Conservation (phyloP, 1,139 yeast species). For the Candida tetrigidarum region DNA sequence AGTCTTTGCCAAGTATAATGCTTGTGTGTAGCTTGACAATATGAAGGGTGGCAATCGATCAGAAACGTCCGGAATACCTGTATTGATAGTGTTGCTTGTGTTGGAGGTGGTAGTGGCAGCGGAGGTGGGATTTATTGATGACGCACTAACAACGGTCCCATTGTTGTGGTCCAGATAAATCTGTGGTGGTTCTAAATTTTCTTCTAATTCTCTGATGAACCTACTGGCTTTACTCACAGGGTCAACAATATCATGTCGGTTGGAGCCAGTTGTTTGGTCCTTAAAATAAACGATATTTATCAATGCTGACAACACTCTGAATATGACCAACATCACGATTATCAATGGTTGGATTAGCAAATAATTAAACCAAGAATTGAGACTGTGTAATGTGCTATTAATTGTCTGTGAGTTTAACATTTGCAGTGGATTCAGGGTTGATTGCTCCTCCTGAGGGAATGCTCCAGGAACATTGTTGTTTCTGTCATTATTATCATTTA, state of each 20-base stretch:
- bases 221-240: slow-evolving; percentile 40
- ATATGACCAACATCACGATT: slow-evolving; percentile 26
- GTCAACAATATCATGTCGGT: slow-evolving; percentile 19
- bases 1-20: slow-evolving; percentile 66
- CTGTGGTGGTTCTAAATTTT: slow-evolving; percentile 28
- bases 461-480: slow-evolving; percentile 11
- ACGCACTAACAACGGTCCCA: neutral
- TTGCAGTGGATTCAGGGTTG: slow-evolving; percentile 11
- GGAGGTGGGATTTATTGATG: too few relatives aligned
- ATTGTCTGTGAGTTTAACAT: slow-evolving; percentile 20
- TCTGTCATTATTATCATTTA: slow-evolving; percentile 5
- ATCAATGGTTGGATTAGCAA: slow-evolving; percentile 36
- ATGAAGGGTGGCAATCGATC: slow-evolving; percentile 50
- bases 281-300: slow-evolving; percentile 33
- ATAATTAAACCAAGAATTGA: slow-evolving; percentile 21
- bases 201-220: slow-evolving; percentile 41
- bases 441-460: slow-evolving; percentile 10
- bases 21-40: slow-evolving; percentile 79
- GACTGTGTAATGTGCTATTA: slow-evolving; percentile 5
- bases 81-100: too few relatives aligned
- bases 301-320: slow-evolving; percentile 29
- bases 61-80: neutral
- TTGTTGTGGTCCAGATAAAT: neutral
- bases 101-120: too few relatives aligned
- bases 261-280: slow-evolving; percentile 17